Conservation (phyloP, 2,329 filamentous ascomycete genomes). For the Aspergillus oerlinghausenensis region DNA sequence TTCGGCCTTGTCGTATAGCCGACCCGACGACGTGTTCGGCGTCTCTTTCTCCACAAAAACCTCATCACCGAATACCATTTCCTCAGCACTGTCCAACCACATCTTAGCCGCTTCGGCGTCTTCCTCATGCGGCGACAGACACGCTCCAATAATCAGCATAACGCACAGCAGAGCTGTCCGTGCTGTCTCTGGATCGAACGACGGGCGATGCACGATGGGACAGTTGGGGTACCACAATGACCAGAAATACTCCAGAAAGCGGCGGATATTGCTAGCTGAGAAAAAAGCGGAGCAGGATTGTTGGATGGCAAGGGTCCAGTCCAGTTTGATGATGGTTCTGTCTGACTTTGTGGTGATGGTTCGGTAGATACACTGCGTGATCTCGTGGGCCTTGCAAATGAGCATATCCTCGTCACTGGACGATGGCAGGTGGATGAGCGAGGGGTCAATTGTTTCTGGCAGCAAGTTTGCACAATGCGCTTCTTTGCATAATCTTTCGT, state of each 20-base stretch:
- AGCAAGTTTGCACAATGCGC: not conserved
- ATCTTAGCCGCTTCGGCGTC: constrained; percentile 13
- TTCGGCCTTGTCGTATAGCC: not conserved
- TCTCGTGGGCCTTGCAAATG: constrained; percentile 4
- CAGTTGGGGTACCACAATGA: constrained; percentile 27
- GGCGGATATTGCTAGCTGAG: constrained; percentile 15
- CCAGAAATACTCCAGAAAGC: constrained; percentile 26
- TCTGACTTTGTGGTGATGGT: constrained; percentile 7
- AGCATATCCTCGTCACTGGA: constrained; percentile 1
- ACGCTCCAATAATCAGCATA: constrained; percentile 26
- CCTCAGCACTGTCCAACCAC: constrained; percentile 20
- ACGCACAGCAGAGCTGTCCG: constrained; percentile 17
- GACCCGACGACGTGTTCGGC: not conserved
- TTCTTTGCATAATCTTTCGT: too few species aligned
- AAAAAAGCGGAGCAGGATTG: constrained; percentile 16
- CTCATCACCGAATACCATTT: constrained; percentile 17
- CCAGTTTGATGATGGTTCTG: constrained; percentile 9
- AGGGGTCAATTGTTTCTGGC: constrained; percentile 5
- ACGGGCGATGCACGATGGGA: constrained; percentile 25
- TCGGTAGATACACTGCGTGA: constrained; percentile 7
- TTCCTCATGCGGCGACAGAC: constrained; percentile 16
- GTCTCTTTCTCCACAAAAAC: constrained; percentile 5
- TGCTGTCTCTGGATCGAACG: constrained; percentile 15
- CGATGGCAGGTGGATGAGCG: not conserved
- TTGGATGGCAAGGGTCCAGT: constrained; percentile 10